Percentiles rank a stretch among this genome's conserved stretches.
These are phyloP conservation scores for Croton setiger DNA, from an alignment of 441 rosid genomes.

Conservation along the genomic window DNA sequence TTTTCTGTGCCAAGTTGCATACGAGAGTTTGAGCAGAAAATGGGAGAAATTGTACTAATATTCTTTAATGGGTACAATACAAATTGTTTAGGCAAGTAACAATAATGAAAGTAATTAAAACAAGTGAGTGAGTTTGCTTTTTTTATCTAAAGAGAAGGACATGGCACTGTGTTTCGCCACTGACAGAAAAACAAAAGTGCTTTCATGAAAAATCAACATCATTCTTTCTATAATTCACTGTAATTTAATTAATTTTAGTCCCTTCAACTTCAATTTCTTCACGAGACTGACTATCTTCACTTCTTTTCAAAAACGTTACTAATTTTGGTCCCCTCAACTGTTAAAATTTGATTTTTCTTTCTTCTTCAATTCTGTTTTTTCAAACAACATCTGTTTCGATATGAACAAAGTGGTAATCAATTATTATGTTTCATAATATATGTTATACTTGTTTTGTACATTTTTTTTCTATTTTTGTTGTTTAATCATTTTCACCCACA, in stretches of 20 bases:
- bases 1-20: not conserved
- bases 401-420: not conserved
- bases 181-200: not conserved
- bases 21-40: not conserved
- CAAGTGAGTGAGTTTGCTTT: not conserved
- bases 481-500: constrained; percentile 2
- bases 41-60: not conserved
- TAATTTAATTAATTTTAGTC: no score
- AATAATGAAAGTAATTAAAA: not conserved
- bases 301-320: not conserved
- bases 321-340: not conserved
- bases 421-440: not conserved
- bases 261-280: not conserved
- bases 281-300: not conserved
- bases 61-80: not conserved
- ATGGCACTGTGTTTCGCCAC: not conserved
- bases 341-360: not conserved
- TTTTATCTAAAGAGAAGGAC: not conserved
- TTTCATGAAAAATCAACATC: constrained; percentile 7
- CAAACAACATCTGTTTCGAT: not conserved
- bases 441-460: not conserved
- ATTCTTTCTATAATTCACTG: no score
- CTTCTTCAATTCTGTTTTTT: not conserved
- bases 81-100: not conserved
- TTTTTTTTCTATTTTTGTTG: not conserved